Percentiles rank a stretch among this genome's conserved stretches.
These are phyloP conservation scores for Heterobasidion occidentale DNA, from an alignment of 1,284 basidiomycete genomes.

Conservation along the genomic window DNA sequence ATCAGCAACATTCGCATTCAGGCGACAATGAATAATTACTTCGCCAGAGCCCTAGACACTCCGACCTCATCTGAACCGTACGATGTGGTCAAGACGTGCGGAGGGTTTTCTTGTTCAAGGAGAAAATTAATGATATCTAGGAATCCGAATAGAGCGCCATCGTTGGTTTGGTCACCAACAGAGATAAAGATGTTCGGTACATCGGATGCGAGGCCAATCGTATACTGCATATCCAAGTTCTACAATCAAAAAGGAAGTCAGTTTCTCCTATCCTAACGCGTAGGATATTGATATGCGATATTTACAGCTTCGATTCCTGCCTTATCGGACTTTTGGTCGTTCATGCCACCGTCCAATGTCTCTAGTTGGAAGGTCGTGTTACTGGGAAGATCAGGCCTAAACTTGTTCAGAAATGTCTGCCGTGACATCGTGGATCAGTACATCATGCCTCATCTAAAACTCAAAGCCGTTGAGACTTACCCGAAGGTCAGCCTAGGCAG, in stretches of 20 bases:
- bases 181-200: slow-evolving; percentile 57
- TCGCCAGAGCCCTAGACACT: slow-evolving; percentile 10
- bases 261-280: too few relatives aligned
- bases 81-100: slow-evolving; percentile 14
- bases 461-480: slow-evolving; percentile 1
- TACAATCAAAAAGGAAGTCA: neutral
- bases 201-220: slow-evolving; percentile 50
- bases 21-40: slow-evolving; percentile 6
- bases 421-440: neutral
- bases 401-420: slow-evolving; percentile 10
- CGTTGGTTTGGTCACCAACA: slow-evolving; percentile 19
- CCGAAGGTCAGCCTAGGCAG: neutral
- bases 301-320: neutral
- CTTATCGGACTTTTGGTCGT: slow-evolving; percentile 24
- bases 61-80: slow-evolving; percentile 21
- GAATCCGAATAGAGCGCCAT: slow-evolving; percentile 14
- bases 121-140: slow-evolving; percentile 20
- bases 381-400: slow-evolving; percentile 18
- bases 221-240: slow-evolving; percentile 31
- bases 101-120: slow-evolving; percentile 15
- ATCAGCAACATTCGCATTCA: neutral
- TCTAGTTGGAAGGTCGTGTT: slow-evolving; percentile 13
- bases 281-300: too few relatives aligned
- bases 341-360: neutral
- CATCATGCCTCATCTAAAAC: neutral